A percentile compares a stretch with the other conserved stretches of the same genome.
Conservation (phyloP, 2,329 filamentous ascomycete genomes). For the Phaeomoniella chlamydospora region DNA sequence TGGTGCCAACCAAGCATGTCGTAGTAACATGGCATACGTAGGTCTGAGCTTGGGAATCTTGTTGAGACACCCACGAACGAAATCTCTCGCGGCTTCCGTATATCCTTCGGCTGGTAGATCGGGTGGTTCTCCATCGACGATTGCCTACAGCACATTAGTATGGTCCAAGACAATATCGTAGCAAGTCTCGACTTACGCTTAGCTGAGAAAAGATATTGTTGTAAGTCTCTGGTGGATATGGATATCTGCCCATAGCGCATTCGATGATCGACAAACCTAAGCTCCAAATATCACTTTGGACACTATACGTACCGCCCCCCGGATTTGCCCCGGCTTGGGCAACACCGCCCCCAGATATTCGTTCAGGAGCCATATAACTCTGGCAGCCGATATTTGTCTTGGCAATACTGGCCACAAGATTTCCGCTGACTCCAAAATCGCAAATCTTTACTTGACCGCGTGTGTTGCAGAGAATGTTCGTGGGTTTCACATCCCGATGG, state of each 20-base stretch:
- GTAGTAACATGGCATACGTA: conserved; percentile 79
- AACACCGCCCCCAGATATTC: conserved; percentile 77
- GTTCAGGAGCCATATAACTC: conserved; percentile 96
- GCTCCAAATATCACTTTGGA: conserved; percentile 97
- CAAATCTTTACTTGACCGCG: conserved; percentile 92
- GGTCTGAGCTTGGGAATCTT: conserved; percentile 86
- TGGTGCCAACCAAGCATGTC: conserved; percentile 73
- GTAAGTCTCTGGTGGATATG: conserved; percentile 92
- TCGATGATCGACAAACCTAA: conserved; percentile 89
- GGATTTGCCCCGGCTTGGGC: conserved; percentile 53
- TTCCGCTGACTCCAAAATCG: conserved; percentile 94
- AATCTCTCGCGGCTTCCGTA: conserved; percentile 66
- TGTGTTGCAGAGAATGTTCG: conserved; percentile 91
- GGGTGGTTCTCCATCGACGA: conserved; percentile 93
- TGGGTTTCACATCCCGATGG: conserved; percentile 94
- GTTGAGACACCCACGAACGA: conserved; percentile 79
- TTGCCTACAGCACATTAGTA: conserved; percentile 48
- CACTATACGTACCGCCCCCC: conserved; percentile 78
- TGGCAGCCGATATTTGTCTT: conserved; percentile 99
- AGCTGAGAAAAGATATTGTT: conserved; percentile 97
- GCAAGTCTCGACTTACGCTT: conserved; percentile 51
- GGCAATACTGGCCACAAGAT: conserved; percentile 90
- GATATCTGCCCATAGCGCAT: conserved; percentile 85
- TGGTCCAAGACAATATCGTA: conserved; percentile 7
- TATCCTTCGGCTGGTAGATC: conserved; percentile 67